Conservation (phyloP, 768 basidiomycete species). For the Grammothele lineata region DNA sequence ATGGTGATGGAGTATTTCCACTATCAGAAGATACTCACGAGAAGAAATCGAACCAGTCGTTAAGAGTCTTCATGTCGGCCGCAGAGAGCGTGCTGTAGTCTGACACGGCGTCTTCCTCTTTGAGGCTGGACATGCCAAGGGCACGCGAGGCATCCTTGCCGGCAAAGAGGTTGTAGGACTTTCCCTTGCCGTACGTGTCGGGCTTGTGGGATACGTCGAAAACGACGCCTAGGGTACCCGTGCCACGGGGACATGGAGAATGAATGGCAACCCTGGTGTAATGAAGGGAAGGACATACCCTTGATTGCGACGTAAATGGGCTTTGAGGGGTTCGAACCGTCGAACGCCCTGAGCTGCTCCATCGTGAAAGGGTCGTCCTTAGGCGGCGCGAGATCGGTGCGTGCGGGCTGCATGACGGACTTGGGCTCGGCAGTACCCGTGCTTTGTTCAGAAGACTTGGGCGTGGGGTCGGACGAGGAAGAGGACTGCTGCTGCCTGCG, state of each 20-base stretch:
- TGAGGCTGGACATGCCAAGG: constrained; percentile 85
- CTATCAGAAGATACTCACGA: constrained; percentile 34
- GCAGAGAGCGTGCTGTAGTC: constrained; percentile 78
- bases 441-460: constrained; percentile 5
- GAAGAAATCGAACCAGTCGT: constrained; percentile 91
- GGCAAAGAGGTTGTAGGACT: constrained; percentile 81
- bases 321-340: constrained; percentile 59
- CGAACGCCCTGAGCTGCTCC: constrained; percentile 61
- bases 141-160: constrained; percentile 92
- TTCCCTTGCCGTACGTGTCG: constrained; percentile 86
- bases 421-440: constrained; percentile 33
- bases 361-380: constrained; percentile 76
- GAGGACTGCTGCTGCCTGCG: constrained; percentile 21
- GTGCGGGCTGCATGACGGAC: constrained; percentile 69
- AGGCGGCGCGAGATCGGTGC: constrained; percentile 59
- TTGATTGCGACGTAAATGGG: constrained; percentile 95
- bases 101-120: constrained; percentile 78
- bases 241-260: not conserved
- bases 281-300: constrained; percentile 47
- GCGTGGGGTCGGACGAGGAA: too few relatives aligned
- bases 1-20: too few relatives aligned
- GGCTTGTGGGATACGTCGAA: constrained; percentile 86
- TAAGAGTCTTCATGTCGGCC: constrained; percentile 70
- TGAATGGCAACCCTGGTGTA: too few relatives aligned
- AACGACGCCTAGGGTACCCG: constrained; percentile 80